Base-by-base conservation (phyloP, 257 asterid genomes). In the Nicotiana sylvestris region DNA sequence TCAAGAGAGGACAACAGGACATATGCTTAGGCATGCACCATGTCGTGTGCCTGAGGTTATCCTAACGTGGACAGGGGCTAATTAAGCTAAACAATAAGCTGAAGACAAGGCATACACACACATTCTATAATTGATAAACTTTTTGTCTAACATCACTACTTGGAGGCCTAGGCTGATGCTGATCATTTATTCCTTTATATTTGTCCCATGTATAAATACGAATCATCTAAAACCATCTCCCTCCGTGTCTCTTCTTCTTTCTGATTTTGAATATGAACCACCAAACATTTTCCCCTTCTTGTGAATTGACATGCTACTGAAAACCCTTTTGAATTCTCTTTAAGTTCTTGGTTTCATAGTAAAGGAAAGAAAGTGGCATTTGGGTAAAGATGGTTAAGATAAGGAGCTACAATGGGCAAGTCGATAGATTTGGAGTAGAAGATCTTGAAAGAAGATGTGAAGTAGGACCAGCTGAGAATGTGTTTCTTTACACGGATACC, bases 11-110 rank as follows among this genome's bases (percentile, higher is more conserved):
- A 7, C 49, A 39, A 39, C 10, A 39, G 49, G 6, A 25, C 81
- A 81, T 39, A 80, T 62, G 84, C 81, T 84, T 37, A 68, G 87
- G 82, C 84, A 78, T 84, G 87, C 85, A 66, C n/a, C 60, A 39
- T 82, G 85, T 85, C 88, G 90, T 81, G 85, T 81, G 88, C 53
- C 82, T 85, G 85, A 81, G 90, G 90, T 85, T 87, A 87, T 87
- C 80, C 74, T 77, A 85, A 62, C 78, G 81, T 77, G 82, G 82
- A 80, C 81, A 51, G 30, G 56, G 56, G 11, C 80, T 56, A 12
- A 37, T 77, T 29, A 70, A 46, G 37, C 77, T 57, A 39, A 37
- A 81, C 80, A 83, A 37, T 77, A 81, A 65, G 77, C 77, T 64
- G 55, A 69, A 81, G 77, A 81, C 82, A 83, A 81, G 84, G 33